phyloP scores from a whole-genome alignment of 768 basidiomycete species.

The Suillus fuscotomentosus region DNA sequence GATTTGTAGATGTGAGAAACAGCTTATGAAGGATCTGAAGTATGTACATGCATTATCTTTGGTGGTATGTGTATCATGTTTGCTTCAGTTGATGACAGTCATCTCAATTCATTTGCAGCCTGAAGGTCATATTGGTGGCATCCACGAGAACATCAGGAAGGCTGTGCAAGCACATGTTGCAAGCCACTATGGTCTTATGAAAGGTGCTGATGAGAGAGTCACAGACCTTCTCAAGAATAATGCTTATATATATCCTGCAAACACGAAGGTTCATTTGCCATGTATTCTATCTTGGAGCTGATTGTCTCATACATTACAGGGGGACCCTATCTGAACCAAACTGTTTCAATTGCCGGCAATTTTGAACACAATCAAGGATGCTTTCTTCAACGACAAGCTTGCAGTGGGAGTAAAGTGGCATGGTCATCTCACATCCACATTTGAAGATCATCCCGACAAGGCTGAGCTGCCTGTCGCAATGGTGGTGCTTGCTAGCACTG shows the following conservation, averaged over 20 bases:
- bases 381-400: not conserved
- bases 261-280: not conserved
- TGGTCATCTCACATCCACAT: not conserved
- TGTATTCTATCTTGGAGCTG: not conserved
- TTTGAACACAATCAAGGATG: constrained; percentile 1
- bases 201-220: not conserved
- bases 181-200: not conserved
- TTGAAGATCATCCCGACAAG: not conserved
- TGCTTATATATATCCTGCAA: not conserved
- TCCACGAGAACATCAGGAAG: not conserved
- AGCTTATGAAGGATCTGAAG: not conserved
- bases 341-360: constrained; percentile 4
- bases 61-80: constrained; percentile 1
- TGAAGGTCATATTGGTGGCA: not conserved
- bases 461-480: not conserved
- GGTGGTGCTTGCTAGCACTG: too few relatives aligned
- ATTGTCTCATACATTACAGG: not conserved
- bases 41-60: not conserved
- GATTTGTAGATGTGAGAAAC: not conserved
- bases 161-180: not conserved
- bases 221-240: constrained; percentile 1
- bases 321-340: constrained; percentile 6
- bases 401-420: not conserved
- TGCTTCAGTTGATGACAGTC: not conserved
- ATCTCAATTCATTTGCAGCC: not conserved